phyloP scores from a whole-genome alignment of 2,329 filamentous ascomycete species.

The Penicillium carneum region DNA sequence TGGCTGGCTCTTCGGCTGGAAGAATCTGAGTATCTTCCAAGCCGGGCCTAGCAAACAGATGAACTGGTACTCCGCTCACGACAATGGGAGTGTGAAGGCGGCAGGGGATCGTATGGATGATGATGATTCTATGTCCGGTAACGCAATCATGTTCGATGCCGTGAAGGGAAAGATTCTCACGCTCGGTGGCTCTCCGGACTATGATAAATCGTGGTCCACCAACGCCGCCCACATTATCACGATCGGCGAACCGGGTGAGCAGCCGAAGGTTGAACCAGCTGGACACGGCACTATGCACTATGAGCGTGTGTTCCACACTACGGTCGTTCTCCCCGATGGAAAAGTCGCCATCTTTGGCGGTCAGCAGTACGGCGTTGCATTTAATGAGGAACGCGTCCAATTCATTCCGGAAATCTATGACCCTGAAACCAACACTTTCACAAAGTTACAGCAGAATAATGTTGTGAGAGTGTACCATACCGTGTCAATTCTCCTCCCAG shows the following conservation, averaged over 20 bases:
- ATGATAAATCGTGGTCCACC: slow-evolving; percentile 54
- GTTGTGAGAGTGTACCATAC: slow-evolving; percentile 56
- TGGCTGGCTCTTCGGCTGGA: slow-evolving; percentile 63
- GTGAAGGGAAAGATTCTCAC: slow-evolving; percentile 62
- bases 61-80: slow-evolving; percentile 64
- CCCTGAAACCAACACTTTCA: slow-evolving; percentile 53
- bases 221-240: slow-evolving; percentile 60
- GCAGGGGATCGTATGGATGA: slow-evolving; percentile 57
- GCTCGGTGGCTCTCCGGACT: slow-evolving; percentile 59
- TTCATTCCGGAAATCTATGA: slow-evolving; percentile 58
- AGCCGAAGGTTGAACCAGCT: slow-evolving; percentile 41
- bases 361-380: slow-evolving; percentile 53
- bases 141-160: slow-evolving; percentile 66
- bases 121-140: slow-evolving; percentile 63
- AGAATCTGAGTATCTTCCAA: slow-evolving; percentile 59
- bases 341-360: slow-evolving; percentile 59
- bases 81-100: slow-evolving; percentile 49
- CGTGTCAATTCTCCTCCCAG: slow-evolving; percentile 58
- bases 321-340: slow-evolving; percentile 60
- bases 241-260: slow-evolving; percentile 43
- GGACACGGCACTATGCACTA: slow-evolving; percentile 58
- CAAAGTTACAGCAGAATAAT: slow-evolving; percentile 34
- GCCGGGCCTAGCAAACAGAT: slow-evolving; percentile 62
- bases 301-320: slow-evolving; percentile 56
- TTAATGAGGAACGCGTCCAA: slow-evolving; percentile 53